These are phyloP conservation scores for Cryptosporidium felis DNA, from an alignment of 169 alveolate species.

Conservation along the genomic window DNA sequence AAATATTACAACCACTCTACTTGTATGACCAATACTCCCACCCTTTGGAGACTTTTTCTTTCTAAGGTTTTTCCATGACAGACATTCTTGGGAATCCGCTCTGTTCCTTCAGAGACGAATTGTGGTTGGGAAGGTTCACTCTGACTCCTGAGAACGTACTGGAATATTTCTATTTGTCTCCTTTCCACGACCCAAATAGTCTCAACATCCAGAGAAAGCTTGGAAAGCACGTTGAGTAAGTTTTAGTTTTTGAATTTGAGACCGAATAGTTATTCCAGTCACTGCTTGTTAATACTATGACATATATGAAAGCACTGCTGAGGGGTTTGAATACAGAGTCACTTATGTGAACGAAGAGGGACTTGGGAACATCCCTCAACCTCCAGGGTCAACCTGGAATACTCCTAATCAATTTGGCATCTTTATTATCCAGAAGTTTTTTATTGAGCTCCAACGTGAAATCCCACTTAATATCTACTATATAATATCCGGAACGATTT, in stretches of 20 bases:
- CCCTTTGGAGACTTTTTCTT: no score
- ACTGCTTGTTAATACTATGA: no score
- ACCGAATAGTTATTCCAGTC: no score
- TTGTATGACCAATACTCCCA: no score
- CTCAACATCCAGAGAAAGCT: constrained; percentile 35
- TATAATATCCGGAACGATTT: constrained; percentile 58
- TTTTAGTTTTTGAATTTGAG: no score
- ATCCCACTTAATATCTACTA: constrained; percentile 53
- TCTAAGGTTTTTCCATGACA: not conserved
- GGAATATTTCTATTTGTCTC: constrained; percentile 53
- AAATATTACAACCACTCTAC: no score
- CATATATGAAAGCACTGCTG: constrained; percentile 18
- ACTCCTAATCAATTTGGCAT: constrained; percentile 67
- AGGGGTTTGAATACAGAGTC: constrained; percentile 55
- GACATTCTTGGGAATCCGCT: constrained; percentile 50
- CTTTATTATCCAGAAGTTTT: constrained; percentile 50
- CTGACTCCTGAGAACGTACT: constrained; percentile 41
- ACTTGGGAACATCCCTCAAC: constrained; percentile 36
- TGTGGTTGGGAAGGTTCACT: constrained; percentile 52
- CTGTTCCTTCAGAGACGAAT: constrained; percentile 58
- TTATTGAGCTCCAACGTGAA: constrained; percentile 54
- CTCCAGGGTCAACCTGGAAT: constrained; percentile 69
- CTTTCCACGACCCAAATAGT: constrained; percentile 63
- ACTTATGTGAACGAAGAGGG: constrained; percentile 60
- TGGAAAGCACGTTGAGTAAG: constrained; percentile 40